Base-by-base conservation (phyloP, 768 basidiomycete species). In the Roridomyces roridus region DNA sequence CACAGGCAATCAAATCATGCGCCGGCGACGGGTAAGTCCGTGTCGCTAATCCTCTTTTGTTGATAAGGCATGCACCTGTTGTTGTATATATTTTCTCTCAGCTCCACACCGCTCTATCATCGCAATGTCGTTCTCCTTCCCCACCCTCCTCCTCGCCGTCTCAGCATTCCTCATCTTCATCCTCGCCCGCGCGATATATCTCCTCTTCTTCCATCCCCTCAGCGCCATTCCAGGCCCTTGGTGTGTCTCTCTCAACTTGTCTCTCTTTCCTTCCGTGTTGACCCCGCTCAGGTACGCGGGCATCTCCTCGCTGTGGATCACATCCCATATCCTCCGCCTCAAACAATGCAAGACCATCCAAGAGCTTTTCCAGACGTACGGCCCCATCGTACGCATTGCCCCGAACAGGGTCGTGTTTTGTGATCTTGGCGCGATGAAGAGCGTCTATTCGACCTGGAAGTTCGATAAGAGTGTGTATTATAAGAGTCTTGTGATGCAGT, bases 391-490 rank as follows among this genome's bases (percentile, higher is more conserved):
- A 54, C 85, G 89, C 46, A 81, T 91, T 60, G 89, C 85, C 43
- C 89, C 89, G 28, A 91, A 88, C 73, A 92, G 90, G 72, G 82
- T 92, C 63, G 86, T 84, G 59, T 92, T 92, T 76, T 82, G 86
- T 70, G 88, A 92, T 77, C 69, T 86, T 62, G 79, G 83, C 43
- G 84, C 87, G 5, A 85, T 84, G 78, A 81, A 83, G 62, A 86
- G 78, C 73, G 81, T 92, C 23, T 92, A 92, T 73, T 83, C 83
- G 40, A 77, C 89, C 51, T 82, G 88, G 77, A 91, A 91, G 70
- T 91, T 92, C 61, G 86, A 89, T 75, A 92, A 92, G 77, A 90
- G 89, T 78, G 68, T 74, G 28, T 91, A 86, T 70, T 92, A 92
- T 76, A 91, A 92, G 80, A 85, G 86, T 62, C 78, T 92, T 59